Base-by-base conservation (phyloP, 371 early-diverging fungal species). In the Smittium mucronatum region DNA sequence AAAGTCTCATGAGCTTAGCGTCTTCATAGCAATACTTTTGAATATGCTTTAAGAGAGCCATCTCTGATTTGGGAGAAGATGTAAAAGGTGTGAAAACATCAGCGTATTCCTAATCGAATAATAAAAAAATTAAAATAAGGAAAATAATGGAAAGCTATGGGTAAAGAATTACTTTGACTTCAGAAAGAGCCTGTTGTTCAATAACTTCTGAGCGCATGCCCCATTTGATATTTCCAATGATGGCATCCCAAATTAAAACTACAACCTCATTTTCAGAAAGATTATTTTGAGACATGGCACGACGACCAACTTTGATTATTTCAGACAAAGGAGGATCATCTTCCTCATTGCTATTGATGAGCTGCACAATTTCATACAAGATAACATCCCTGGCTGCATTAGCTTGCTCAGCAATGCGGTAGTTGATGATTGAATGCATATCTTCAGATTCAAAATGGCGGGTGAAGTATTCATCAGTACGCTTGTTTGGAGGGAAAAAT, bases 371-470 rank as follows among this genome's bases (percentile, higher is more conserved):
- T 33, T 85, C 80, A 69, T 82, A 81, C 57, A 92, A 75, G 34
- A 89, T 80, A 70, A 80, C 80, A n/a, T 82, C 86, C 81, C 89
- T 90, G 71, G 85, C 79, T 64, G 83, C 82, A 61, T 83, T 81
- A 70, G 82, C 84, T 76, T 88, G 88, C 68, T 84, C 83, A 76
- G 86, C 88, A 73, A 82, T 85, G 75, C 88, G 86, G 81, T 88
- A 89, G 35, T 86, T 90, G 36, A 90, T 90, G 65, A 95, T 75
- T 59, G 86, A 84, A 78, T 88, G 90, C 86, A 95, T 87, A 65
- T 91, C 93, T 75, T 92, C 90, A 57, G 88, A 90, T 77, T 92
- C 92, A 80, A 94, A 94, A 79, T 94, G 93, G 64, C 90, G 89
- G 36, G 85, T 87, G 72, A 95, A 85, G 76, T 89, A 87, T 68